Percentiles rank a stretch among this genome's conserved stretches.
Conservation (phyloP, 345 rosid species). For the Psidium guajava region DNA sequence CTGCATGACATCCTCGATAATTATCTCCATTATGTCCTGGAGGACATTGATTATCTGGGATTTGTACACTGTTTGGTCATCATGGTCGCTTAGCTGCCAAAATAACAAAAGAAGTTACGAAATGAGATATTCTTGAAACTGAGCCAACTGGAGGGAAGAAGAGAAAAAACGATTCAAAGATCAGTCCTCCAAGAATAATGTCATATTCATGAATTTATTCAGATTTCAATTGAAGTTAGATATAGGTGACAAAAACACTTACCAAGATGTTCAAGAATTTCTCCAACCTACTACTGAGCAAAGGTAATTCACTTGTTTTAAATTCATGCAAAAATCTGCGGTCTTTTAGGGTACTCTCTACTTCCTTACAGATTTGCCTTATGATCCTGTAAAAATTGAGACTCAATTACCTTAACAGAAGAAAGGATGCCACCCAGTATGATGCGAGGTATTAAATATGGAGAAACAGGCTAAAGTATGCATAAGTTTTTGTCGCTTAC, state of each 20-base stretch:
- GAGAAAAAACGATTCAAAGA: background rate
- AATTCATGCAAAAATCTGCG: conserved; percentile 43
- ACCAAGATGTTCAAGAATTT: conserved; percentile 73
- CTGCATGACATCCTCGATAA: conserved; percentile 63
- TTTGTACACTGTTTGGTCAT: conserved; percentile 25
- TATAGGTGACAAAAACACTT: conserved; percentile 1
- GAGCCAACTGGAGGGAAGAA: background rate
- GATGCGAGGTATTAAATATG: background rate
- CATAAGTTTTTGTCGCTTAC: conserved; percentile 25
- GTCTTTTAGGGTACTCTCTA: conserved; percentile 36
- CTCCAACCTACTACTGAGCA: conserved; percentile 65
- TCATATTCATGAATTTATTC: background rate
- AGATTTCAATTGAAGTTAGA: background rate
- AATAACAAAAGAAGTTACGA: background rate
- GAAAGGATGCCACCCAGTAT: background rate
- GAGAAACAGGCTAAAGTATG: background rate
- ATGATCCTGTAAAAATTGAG: conserved; percentile 37
- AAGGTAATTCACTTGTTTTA: conserved; percentile 63
- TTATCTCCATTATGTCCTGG: conserved; percentile 88
- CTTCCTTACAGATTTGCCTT: conserved; percentile 37
- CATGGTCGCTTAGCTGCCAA: conserved; percentile 38
- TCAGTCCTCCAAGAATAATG: background rate
- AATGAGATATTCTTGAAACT: background rate
- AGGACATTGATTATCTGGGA: conserved; percentile 79
- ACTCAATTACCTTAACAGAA: background rate